Evolutionary conservation across 2,329 filamentous ascomycete species (phyloP).

Genomic region (Monosporascus sp.): DNA sequence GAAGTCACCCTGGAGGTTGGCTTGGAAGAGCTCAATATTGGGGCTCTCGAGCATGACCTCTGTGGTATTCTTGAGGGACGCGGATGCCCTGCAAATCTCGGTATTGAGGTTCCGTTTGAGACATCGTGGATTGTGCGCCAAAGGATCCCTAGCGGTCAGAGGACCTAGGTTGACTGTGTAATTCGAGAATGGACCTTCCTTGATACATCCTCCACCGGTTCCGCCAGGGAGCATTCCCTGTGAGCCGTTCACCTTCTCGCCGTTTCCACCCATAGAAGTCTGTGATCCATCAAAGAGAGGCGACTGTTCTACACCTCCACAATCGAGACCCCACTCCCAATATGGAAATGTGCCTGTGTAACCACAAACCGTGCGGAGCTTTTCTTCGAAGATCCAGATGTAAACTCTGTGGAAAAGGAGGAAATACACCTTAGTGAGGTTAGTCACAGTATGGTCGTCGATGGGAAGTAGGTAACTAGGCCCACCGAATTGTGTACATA

Average conservation of each 20-base stretch:
- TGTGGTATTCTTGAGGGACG: slow-evolving; percentile 27
- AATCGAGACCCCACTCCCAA: slow-evolving; percentile 33
- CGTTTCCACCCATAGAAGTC: slow-evolving; percentile 39
- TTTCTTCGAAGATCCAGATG: slow-evolving; percentile 29
- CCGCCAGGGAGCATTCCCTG: slow-evolving; percentile 33
- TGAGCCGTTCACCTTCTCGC: slow-evolving; percentile 25
- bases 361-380: slow-evolving; percentile 28
- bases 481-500: slow-evolving; percentile 26
- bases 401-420: slow-evolving; percentile 32
- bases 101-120: slow-evolving; percentile 36
- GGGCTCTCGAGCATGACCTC: slow-evolving; percentile 30
- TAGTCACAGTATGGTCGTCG: too few species aligned
- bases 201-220: slow-evolving; percentile 48
- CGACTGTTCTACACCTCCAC: slow-evolving; percentile 29
- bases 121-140: slow-evolving; percentile 36
- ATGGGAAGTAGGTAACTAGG: not conserved
- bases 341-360: slow-evolving; percentile 26
- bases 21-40: slow-evolving; percentile 34
- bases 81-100: slow-evolving; percentile 17
- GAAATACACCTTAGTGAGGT: slow-evolving; percentile 25
- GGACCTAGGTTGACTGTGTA: slow-evolving; percentile 35
- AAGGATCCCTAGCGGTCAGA: slow-evolving; percentile 21
- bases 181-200: slow-evolving; percentile 38
- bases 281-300: slow-evolving; percentile 41
- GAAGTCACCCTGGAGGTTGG: slow-evolving; percentile 33